Evolutionary conservation across 2,329 filamentous ascomycete genomes (phyloP), one percentile per base, ranked within the genome.

Genomic region (Microdochium paspali): DNA sequence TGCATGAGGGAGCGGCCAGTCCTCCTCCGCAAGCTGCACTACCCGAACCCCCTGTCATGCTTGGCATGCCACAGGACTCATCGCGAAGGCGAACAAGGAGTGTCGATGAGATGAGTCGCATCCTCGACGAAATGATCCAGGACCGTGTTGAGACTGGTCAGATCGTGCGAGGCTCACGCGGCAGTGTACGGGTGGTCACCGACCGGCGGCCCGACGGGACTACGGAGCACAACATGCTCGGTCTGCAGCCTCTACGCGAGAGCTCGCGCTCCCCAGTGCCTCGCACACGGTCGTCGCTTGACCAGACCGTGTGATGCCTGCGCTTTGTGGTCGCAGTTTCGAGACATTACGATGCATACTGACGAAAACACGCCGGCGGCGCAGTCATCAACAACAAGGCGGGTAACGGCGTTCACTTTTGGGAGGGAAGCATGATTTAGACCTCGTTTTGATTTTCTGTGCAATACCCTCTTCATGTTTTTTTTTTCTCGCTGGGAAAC

Each of bases 91-190:
- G 77, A 45, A 72, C 73, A 12, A 81, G 77, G 69, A 88, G 86
- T 54, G 85, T 93, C 28, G 90, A 95, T 56, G 90, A 95, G 66
- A 90, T 96, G 82, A 95, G 87, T 55, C 81, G 83, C 58, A 90
- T 96, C 70, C 77, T 96, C 24, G 91, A 97, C 58, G 89, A 95
- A 67, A 96, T 97, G 91, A 93, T 96, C 50, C 86, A 90, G 60
- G 87, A 91, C 60, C 82, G 86, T 49, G 85, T 94, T 46, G 87
- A 93, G 56, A 81, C 74, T 46, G 87, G 86, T 21, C 80, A 87
- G 47, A 68, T 88, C 21, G 73, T 87, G 25, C 80, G 85, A 57
- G 76, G 82, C 46, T 69, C 69, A 46, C 73, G 83, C 50, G 85
- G 84, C 35, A 88, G 82, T 58, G 76, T 88, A 45, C 77, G 81